Base-by-base conservation (phyloP, 805 yeast genomes). In the Yamadazyma phyllophila region DNA sequence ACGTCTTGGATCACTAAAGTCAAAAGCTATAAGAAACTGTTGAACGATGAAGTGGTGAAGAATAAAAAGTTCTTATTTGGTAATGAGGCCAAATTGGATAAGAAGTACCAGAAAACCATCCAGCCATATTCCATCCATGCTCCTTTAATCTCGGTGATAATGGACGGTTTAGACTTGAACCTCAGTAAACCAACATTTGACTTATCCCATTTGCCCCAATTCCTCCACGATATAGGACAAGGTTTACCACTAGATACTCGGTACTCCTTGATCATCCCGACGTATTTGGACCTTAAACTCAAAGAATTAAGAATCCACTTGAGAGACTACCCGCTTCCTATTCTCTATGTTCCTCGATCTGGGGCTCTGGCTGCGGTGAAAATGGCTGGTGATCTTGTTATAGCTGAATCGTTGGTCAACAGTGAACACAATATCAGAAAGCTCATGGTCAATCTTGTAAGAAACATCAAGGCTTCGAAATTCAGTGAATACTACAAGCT, bases 291-390 rank as follows among this genome's bases (percentile, higher is more conserved):
- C 44, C 66, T 87, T 41, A 71, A 66, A 12, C 68, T 87, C 32
- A 65, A 68, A 2, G 95, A 88, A 55, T 59, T 83, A 10, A 67
- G 94, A 48, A 74, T 82, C 55, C 92, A 87, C 59, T 54, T 91
- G 48, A 70, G 94, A 44, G 98, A 91, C 57, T 89, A 85, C 58
- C 97, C 97, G 0, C 57, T 92, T 12, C 97, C 98, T 0, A 65
- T 91, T 41, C 61, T 88, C 7, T 81, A 82, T 51, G 78, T 91
- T 50, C 64, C 66, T 2, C 47, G 29, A 42, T 26, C 30, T 2
- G 20, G 26, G 5, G 7, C 36, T 12, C n/a, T 12, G 17, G n/a
- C 39, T 14, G 40, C 47, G 9, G 58, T 69, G 10, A 41, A 26
- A 46, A 84, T 44, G 63, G 60, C 65, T 17, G 96, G 96, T 16